Conservation (phyloP, 441 rosid species). For the Oxalis stricta region DNA sequence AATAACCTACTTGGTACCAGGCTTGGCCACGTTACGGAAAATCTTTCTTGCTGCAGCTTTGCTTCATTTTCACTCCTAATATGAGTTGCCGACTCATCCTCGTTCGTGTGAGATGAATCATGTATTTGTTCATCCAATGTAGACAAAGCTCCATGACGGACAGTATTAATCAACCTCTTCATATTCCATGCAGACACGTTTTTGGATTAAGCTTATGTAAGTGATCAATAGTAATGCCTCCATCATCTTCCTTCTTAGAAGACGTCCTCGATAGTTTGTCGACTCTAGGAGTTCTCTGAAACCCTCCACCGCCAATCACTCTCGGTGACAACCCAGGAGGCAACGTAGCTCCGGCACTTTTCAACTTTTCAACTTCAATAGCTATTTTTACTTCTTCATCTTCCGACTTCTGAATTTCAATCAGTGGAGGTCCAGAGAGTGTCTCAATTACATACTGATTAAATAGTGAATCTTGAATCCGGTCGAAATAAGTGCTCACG, state of each 20-base stretch:
- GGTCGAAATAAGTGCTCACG: conserved; percentile 47
- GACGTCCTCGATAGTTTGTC: conserved; percentile 19
- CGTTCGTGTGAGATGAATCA: conserved; percentile 26
- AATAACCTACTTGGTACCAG: conserved; percentile 37
- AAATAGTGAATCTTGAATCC: conserved; percentile 50
- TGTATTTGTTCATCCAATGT: conserved; percentile 45
- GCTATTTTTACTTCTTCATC: conserved; percentile 37
- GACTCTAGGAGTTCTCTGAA: conserved; percentile 39
- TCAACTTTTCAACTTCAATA: conserved; percentile 30
- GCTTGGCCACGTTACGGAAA: conserved; percentile 37
- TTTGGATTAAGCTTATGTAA: conserved; percentile 40
- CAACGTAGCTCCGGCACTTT: conserved; percentile 35
- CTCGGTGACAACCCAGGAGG: conserved; percentile 27
- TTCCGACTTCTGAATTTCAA: conserved; percentile 32
- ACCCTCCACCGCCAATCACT: conserved; percentile 37
- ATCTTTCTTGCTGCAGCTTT: conserved; percentile 47
- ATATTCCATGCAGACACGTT: conserved; percentile 66
- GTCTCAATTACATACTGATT: conserved; percentile 42
- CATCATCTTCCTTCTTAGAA: conserved; percentile 21
- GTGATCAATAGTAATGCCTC: conserved; percentile 39
- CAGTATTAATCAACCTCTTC: conserved; percentile 43
- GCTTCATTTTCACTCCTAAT: conserved; percentile 45
- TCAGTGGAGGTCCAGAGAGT: conserved; percentile 38
- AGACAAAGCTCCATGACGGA: conserved; percentile 35
- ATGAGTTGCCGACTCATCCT: conserved; percentile 35